Base-by-base conservation (phyloP, 768 basidiomycete species). In the Coprinellus micaceus region DNA sequence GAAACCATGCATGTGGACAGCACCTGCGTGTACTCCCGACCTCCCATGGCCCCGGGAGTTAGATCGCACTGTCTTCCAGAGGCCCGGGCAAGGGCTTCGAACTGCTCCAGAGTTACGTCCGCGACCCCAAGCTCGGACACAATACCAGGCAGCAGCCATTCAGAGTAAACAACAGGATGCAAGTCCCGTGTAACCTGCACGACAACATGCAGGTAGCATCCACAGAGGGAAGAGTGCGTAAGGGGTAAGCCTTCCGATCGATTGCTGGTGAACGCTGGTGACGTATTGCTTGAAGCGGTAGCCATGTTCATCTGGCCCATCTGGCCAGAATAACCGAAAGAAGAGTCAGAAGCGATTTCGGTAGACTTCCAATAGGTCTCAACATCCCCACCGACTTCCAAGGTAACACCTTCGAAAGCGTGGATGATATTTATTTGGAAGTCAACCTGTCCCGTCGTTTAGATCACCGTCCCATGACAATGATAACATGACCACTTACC, bases 351-450 rank as follows among this genome's bases (percentile, higher is more conserved):
- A 66, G 71, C 12, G 66, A 74, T 72, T 28, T 76, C 76, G 19
- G 87, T 84, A 2, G 94, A 95, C 73, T 98, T 98, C 97, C 97
- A 99, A 69, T 99, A 99, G 0, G 96, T 99, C 74, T 98, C 95
- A 26, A 98, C 82, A 51, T 91, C 86, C 24, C 97, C 96, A 22
- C 94, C 95, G 53, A 98, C 89, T 72, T 95, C 92, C 12, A 98
- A 79, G 56, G 93, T 93, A 48, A 94, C 92, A 2, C 91, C 94
- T 56, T 87, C 84, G 73, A 98, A 98, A 1, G 94, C 89, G 9
- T 85, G 88, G 59, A 96, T 84, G 56, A 94, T 82, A 63, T 84
- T 90, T 29, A 92, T 78, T 64, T 93, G 93, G 69, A 98, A 95
- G 49, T 87, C 83, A 22, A 98, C 88, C 91, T 94, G 57, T 22